Base-by-base conservation (phyloP, 257 asterid genomes). In the Eustoma russellianum region DNA sequence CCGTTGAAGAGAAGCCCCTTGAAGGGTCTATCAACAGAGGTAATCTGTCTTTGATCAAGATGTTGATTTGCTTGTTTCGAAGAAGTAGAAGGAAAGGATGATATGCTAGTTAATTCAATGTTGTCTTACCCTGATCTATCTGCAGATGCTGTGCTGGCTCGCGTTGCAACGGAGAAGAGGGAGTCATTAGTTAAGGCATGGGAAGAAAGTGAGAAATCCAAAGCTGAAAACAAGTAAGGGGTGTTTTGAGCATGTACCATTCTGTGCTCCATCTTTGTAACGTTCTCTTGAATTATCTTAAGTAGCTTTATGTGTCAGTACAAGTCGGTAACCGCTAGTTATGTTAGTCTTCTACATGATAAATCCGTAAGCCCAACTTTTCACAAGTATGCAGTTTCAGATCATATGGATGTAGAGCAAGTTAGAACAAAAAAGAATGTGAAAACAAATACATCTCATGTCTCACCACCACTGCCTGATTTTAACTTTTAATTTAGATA, bases 121-220 rank as follows among this genome's bases (percentile, higher is more conserved):
- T 14, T 52, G 13, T 38, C 19, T 60, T 66, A 60, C 46, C 8
- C 56, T 57, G 34, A 57, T 19, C 62, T 58, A 17, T 66, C 53
- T 7, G 10, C 53, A 92, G 98, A 92, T 83, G 81, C 85, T 35
- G 94, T 79, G 67, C 93, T 92, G 62, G 70, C 94, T 5, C 79
- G 93, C 18, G 86, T 92, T 13, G 75, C 94, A 17, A 85, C 95
- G 0, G 91, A 84, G 85, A 92, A 92, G 80, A 85, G 83, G 72
- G 3, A 79, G 43, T 77, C 95, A 9, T 71, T 92, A 33, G 65
- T 92, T 65, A 81, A 41, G 72, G 98, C 98, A 38, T 92, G 98
- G 98, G 98, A 92, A 72, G 98, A 92, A 68, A 92, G 94, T 66
- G 98, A 91, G 78, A 87, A 84, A 66, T 78, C 79, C 0, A 85